Evolutionary conservation across 495 filamentous ascomycete species (phyloP).

Genomic region (Hypomontagnella monticulosa): DNA sequence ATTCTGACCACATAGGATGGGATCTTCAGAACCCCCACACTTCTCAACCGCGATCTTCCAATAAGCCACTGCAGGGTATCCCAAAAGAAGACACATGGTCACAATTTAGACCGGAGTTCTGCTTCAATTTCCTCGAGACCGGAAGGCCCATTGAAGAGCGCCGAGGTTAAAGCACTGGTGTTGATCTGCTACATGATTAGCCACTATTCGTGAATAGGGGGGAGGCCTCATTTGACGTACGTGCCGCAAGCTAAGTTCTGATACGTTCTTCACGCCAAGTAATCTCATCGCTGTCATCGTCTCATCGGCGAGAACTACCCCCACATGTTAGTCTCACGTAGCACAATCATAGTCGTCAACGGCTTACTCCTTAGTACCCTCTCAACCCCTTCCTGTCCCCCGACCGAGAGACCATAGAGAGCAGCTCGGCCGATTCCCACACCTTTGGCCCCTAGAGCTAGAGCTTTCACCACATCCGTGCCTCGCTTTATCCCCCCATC

Average conservation of each 20-base stretch:
- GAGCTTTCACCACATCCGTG: slow-evolving; percentile 81
- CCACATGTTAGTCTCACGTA: slow-evolving; percentile 8
- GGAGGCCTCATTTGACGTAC: slow-evolving; percentile 13
- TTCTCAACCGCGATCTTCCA: neutral
- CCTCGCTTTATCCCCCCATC: slow-evolving; percentile 82
- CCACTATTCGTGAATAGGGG: neutral
- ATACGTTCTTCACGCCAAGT: slow-evolving; percentile 33
- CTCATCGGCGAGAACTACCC: slow-evolving; percentile 34
- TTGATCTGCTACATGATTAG: slow-evolving; percentile 28
- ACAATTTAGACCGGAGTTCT: slow-evolving; percentile 31
- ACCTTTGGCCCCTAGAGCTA: slow-evolving; percentile 78
- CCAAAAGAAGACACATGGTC: neutral
- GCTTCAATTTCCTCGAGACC: slow-evolving; percentile 28
- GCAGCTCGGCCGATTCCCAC: slow-evolving; percentile 80
- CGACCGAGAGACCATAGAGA: slow-evolving; percentile 77
- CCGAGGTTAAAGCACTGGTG: slow-evolving; percentile 16
- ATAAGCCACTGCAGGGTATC: neutral
- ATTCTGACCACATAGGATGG: too few species aligned
- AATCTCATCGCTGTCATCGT: slow-evolving; percentile 39
- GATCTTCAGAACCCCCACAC: too few species aligned
- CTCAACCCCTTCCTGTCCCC: slow-evolving; percentile 77
- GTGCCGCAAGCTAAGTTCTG: slow-evolving; percentile 30
- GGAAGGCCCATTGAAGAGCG: slow-evolving; percentile 28
- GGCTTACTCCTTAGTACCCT: slow-evolving; percentile 75
- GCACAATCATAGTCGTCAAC: slow-evolving; percentile 60